Conservation (phyloP, 148 eudicot species). For the Silene uniflora region DNA sequence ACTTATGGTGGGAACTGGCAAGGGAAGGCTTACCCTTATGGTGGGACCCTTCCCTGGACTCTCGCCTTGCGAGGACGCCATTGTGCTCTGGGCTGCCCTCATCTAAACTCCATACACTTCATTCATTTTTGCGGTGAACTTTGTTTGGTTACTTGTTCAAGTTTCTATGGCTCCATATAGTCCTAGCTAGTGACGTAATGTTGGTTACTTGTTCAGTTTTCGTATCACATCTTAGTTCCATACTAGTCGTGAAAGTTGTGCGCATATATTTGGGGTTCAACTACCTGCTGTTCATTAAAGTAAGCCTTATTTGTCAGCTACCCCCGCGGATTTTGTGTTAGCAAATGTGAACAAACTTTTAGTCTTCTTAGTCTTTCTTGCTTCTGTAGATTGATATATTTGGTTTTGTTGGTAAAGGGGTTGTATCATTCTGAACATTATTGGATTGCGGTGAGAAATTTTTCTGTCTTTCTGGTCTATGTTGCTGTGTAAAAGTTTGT, state of each 20-base stretch:
- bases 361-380: neutral
- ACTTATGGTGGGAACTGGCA: no score
- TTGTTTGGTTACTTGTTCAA: neutral
- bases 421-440: neutral
- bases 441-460: no score
- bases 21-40: no score
- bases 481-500: no score
- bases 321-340: neutral
- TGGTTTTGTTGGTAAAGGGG: neutral
- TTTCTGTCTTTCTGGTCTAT: no score
- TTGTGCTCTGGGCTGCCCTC: no score
- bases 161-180: neutral
- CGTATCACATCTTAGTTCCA: neutral
- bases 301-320: no score
- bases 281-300: no score
- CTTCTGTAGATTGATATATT: neutral
- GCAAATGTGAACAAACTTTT: neutral
- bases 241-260: no score
- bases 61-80: no score
- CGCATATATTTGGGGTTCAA: no score
- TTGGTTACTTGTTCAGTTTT: neutral
- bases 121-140: neutral
- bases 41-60: no score
- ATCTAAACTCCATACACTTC: neutral
- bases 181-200: neutral